Percentiles rank a stretch among this genome's conserved stretches.
Conservation (phyloP, 768 basidiomycete species). For the Lyophyllum semitale region DNA sequence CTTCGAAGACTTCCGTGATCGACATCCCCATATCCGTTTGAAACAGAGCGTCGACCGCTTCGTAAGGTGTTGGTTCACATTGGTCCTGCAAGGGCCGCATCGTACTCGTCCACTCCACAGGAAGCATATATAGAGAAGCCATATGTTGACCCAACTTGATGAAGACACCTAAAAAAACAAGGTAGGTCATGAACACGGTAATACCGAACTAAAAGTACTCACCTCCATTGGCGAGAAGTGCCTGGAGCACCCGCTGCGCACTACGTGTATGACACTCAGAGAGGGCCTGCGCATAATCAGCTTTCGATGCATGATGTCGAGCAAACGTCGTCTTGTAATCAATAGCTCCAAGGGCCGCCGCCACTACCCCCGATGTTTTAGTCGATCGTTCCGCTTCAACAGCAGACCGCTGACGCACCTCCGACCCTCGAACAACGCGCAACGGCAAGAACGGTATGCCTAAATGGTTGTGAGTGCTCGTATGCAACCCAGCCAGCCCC, state of each 20-base stretch:
- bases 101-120: conserved; percentile 52
- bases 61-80: conserved; percentile 86
- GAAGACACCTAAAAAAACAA: conserved; percentile 61
- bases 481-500: conserved; percentile 53
- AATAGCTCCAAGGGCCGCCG: conserved; percentile 62
- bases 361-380: conserved; percentile 39
- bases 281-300: conserved; percentile 53
- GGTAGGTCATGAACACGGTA: background rate
- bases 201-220: conserved; percentile 18
- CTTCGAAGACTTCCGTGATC: conserved; percentile 75
- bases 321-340: conserved; percentile 76
- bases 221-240: conserved; percentile 91
- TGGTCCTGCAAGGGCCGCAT: conserved; percentile 80
- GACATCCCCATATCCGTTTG: conserved; percentile 73
- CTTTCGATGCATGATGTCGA: conserved; percentile 48
- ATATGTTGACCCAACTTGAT: conserved; percentile 92
- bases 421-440: conserved; percentile 83
- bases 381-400: conserved; percentile 20
- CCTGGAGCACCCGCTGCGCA: conserved; percentile 74
- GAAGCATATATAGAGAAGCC: conserved; percentile 60
- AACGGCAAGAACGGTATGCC: conserved; percentile 73
- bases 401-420: conserved; percentile 36
- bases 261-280: conserved; percentile 85
- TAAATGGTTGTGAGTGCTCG: conserved; percentile 69
- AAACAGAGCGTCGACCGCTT: conserved; percentile 77